Percentiles rank a stretch among this genome's conserved stretches.
Conservation (phyloP, 176 grass and related monocot species). For the Poa pratensis region DNA sequence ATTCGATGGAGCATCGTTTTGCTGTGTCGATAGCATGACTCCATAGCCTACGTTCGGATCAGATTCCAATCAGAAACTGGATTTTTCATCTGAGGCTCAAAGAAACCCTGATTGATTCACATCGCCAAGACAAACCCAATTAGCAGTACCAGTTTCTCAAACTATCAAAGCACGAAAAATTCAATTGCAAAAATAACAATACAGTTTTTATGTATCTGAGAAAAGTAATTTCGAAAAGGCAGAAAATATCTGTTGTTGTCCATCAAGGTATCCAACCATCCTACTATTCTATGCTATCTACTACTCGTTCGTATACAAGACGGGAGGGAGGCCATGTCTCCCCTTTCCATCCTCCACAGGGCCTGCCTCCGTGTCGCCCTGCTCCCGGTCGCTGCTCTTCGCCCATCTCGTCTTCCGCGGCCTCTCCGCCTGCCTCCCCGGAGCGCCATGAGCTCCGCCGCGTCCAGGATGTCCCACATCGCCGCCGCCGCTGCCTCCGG, state of each 20-base stretch:
- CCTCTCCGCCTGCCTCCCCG: constrained; percentile 43
- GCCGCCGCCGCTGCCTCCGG: constrained; percentile 46
- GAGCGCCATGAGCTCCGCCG: constrained; percentile 48
- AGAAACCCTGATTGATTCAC: constrained; percentile 3
- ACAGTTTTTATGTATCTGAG: background rate
- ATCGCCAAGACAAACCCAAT: constrained; percentile 6
- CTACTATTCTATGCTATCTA: constrained; percentile 43
- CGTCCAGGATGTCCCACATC: constrained; percentile 64
- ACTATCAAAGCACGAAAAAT: too few species aligned
- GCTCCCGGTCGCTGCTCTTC: constrained; percentile 44
- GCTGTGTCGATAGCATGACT: constrained; percentile 31
- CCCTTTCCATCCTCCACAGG: constrained; percentile 67
- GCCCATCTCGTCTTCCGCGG: constrained; percentile 1
- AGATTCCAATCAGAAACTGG: background rate
- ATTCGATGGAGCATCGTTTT: background rate
- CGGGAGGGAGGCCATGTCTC: constrained; percentile 45
- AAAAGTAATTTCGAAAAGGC: background rate
- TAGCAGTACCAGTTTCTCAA: background rate
- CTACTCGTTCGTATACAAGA: constrained; percentile 35
- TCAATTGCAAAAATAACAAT: too few species aligned
- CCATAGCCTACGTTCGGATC: background rate
- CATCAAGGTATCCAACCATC: background rate
- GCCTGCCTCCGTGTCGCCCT: constrained; percentile 59
- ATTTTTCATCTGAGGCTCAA: background rate
- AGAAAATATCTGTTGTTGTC: constrained; percentile 38